Base-by-base conservation (phyloP, 176 grass and related monocot species). In the bread wheat (Triticum aestivum) region DNA sequence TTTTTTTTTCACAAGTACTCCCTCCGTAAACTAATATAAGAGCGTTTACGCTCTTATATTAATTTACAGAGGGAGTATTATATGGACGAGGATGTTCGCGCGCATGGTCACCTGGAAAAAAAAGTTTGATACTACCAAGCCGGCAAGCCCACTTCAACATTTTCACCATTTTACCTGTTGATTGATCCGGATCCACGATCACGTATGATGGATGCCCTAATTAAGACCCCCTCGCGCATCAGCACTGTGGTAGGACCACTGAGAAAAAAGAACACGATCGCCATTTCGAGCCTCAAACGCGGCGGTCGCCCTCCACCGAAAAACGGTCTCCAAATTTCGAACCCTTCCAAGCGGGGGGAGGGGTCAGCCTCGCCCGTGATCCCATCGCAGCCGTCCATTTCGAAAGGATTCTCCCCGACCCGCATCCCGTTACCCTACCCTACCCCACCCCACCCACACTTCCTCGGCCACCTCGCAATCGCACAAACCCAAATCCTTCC, bases 381-480 rank as follows among this genome's bases (percentile, higher is more conserved):
- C 64, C 45, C 5, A 93, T 93, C 85, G 1, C 35, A 24, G 14
- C 88, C 91, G 91, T 75, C 88, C 78, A 35, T 93, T 86, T 79
- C 82, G 66, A 79, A 83, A 4, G 32, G 44, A 77, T 23, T 54
- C 51, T 1, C 10, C 84, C 17, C 77, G 49, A 79, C 88, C 85
- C 85, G 83, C 87, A 86, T 88, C 75, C 71, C 18, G 21, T 73
- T 47, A 65, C 18, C 5, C 33, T 58, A 64, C 29, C 29, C 29
- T 30, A 20, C n/a, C 59, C 54, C 47, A 73, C n/a, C 73, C 69
- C 44, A 64, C 56, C 56, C 20, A 59, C 18, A 3, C 2, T 26
- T 65, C 23, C 39, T 67, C 39, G 11, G 21, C 3, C 63, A 8
- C 67, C 83, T 15, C 78, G 29, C 72, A 61, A 1, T 30, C 29